Evolutionary conservation across 2,329 filamentous ascomycete species (phyloP), one percentile per base, ranked within the genome.

Genomic region (Dothiorella sarmentorum): DNA sequence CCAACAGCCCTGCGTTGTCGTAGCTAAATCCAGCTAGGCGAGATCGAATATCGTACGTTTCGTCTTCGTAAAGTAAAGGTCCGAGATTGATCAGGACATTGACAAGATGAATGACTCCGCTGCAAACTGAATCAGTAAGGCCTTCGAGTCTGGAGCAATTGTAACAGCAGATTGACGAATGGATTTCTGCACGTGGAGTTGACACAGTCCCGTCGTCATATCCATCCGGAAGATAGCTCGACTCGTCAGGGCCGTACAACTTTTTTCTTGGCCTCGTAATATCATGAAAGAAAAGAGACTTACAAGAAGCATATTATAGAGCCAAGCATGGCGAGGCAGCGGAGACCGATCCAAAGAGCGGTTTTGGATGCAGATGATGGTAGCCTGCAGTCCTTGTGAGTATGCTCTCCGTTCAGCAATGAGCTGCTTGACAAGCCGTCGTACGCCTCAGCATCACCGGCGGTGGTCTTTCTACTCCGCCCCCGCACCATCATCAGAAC

Each of bases 21-120:
- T 75, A 65, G 31, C 73, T 70, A 9, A 69, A 65, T 24, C 70
- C 66, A 33, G 71, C 75, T 78, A 78, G 82, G 42, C 72, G 66
- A 13, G 70, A 68, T 20, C 73, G 66, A 55, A 71, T 71, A 15
- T 65, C 61, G 17, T 68, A 61, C 18, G 68, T 62, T 13, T 72
- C 62, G 6, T 71, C 64, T 37, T 76, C 72, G 67, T 69, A 73
- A 22, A 77, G 60, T 3, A 74, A 31, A 6, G 69, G 68, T 3
- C 74, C 65, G 17, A 73, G 66, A 10, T 71, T 68, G 26, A 75
- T 61, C n/a, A 71, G 49, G 7, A 73, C 69, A 49, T 76, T 75
- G 40, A 73, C 58, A 3, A 78, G 57, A 58, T 78, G 75, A 22
- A 77, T 62, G 6, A 75, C 60, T 35, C 76, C 76, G 64, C 76